These are phyloP conservation scores for Pseudozyma tsukubaensis DNA, from an alignment of 1,284 basidiomycete genomes.

Conservation along the genomic window DNA sequence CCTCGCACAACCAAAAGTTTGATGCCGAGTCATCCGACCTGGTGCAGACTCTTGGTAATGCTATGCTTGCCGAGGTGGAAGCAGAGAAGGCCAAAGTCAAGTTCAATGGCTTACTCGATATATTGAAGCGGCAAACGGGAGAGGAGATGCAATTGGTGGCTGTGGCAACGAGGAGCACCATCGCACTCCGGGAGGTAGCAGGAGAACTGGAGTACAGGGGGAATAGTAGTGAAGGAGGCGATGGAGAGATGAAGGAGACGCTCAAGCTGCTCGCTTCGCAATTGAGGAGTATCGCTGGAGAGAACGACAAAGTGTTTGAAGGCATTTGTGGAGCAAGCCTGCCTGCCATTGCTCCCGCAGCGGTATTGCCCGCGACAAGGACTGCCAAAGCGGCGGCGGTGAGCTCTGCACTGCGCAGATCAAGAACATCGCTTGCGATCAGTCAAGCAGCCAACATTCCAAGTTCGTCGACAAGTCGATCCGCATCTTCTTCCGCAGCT, in stretches of 20 bases:
- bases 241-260: conserved; percentile 71
- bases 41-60: conserved; percentile 78
- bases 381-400: conserved; percentile 4
- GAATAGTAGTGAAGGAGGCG: conserved; percentile 70
- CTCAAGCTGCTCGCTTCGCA: conserved; percentile 66
- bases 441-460: conserved; percentile 1
- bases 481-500: background rate
- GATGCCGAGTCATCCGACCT: conserved; percentile 80
- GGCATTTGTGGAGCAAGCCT: conserved; percentile 72
- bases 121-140: conserved; percentile 77
- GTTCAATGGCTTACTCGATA: conserved; percentile 76
- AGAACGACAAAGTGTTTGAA: conserved; percentile 76
- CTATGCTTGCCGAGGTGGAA: conserved; percentile 80
- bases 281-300: conserved; percentile 68
- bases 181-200: conserved; percentile 78
- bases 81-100: conserved; percentile 78
- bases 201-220: conserved; percentile 72
- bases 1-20: conserved; percentile 81
- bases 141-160: conserved; percentile 79
- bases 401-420: conserved; percentile 24
- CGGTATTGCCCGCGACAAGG: background rate
- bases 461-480: background rate
- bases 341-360: conserved; percentile 63
- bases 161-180: conserved; percentile 82
- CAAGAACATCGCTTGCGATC: conserved; percentile 19